Conservation (phyloP, 2,329 filamentous ascomycete species). For the Sphaerulina vaccinii region DNA sequence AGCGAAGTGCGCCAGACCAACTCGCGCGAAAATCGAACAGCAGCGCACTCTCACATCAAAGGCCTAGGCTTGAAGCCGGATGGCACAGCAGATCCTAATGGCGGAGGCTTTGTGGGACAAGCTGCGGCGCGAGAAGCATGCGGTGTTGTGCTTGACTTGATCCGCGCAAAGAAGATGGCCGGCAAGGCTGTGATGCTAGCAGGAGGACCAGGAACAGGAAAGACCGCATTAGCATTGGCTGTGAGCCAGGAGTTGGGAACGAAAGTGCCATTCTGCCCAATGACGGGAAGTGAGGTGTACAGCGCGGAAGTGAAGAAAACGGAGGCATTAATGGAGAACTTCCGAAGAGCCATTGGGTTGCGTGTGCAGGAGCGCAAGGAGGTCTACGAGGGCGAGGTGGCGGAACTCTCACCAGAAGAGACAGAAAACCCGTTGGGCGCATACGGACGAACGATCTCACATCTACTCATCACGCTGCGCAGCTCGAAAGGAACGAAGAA, state of each 20-base stretch:
- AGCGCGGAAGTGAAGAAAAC: slow-evolving; percentile 99
- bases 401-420: slow-evolving; percentile 95
- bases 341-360: slow-evolving; percentile 90
- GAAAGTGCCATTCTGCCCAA: slow-evolving; percentile 97
- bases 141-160: slow-evolving; percentile 92
- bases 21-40: slow-evolving; percentile 85
- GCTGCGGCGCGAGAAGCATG: slow-evolving; percentile 88
- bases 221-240: slow-evolving; percentile 91
- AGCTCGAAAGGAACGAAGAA: slow-evolving; percentile 97
- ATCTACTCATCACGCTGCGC: slow-evolving; percentile 89
- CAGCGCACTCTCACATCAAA: slow-evolving; percentile 96
- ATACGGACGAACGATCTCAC: slow-evolving; percentile 96
- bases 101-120: slow-evolving; percentile 87
- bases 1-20: slow-evolving; percentile 37
- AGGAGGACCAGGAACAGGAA: slow-evolving; percentile 92
- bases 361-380: slow-evolving; percentile 98
- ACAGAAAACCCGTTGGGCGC: slow-evolving; percentile 95
- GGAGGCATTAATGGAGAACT: slow-evolving; percentile 98
- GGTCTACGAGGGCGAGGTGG: slow-evolving; percentile 98
- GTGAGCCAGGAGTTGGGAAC: slow-evolving; percentile 96
- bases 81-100: slow-evolving; percentile 78
- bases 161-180: slow-evolving; percentile 96
- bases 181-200: slow-evolving; percentile 90
- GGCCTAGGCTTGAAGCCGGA: slow-evolving; percentile 83
- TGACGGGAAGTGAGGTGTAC: slow-evolving; percentile 97